Percentiles rank a stretch among this genome's conserved stretches.
phyloP scores from a whole-genome alignment of 2,329 filamentous ascomycete genomes.

The Aphanocladium album region DNA sequence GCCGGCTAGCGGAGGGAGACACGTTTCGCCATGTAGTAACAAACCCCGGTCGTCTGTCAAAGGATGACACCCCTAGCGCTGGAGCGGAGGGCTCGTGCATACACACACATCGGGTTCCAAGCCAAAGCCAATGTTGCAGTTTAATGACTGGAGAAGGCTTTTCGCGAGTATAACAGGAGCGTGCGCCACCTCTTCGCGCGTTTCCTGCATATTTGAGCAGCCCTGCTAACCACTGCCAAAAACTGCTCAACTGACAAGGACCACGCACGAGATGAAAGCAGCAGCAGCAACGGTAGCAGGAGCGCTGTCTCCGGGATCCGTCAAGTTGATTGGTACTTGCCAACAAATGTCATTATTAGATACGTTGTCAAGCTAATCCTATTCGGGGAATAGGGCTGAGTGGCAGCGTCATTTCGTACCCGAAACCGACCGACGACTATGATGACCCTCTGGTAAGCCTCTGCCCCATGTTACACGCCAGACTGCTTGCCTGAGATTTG shows the following conservation, averaged over 20 bases:
- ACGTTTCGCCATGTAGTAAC: neutral
- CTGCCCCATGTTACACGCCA: neutral
- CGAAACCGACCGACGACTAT: neutral
- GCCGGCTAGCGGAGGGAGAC: neutral
- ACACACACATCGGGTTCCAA: neutral
- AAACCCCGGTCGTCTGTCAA: neutral
- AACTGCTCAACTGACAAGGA: neutral
- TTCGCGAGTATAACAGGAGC: neutral
- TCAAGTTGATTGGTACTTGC: neutral
- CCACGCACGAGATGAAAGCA: neutral
- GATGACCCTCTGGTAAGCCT: neutral
- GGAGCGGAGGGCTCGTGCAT: neutral
- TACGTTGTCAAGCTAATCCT: neutral
- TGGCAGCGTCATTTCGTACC: neutral
- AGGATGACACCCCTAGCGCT: neutral
- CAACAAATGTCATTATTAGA: neutral
- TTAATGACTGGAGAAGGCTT: neutral
- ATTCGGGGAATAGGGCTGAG: neutral
- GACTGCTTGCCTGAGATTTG: neutral
- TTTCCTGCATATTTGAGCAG: neutral
- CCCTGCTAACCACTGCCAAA: neutral
- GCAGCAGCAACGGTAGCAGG: neutral
- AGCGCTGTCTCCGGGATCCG: neutral
- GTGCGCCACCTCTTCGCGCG: neutral
- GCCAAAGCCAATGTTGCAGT: neutral